Evolutionary conservation across 768 basidiomycete species (phyloP).

Genomic region (Chiua virens): DNA sequence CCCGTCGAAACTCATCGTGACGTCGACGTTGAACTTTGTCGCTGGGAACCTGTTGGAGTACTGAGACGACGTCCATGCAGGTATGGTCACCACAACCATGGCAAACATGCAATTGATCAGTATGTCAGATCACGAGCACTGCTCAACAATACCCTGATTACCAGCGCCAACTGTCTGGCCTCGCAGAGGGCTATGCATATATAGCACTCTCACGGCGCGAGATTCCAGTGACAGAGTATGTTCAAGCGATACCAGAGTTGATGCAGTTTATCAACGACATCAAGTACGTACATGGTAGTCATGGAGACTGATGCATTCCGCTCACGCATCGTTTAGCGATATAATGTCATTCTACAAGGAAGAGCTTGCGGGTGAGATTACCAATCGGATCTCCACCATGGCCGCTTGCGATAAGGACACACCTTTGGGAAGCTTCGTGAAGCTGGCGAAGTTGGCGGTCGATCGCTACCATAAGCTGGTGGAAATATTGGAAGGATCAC

Average conservation of each 20-base stretch:
- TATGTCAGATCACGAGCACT: conserved; percentile 3
- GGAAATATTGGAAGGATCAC: conserved; percentile 17
- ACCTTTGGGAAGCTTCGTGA: conserved; percentile 24
- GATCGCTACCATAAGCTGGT: conserved; percentile 19
- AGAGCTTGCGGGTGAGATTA: conserved; percentile 32
- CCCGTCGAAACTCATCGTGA: conserved; percentile 35
- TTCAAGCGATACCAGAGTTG: conserved; percentile 35
- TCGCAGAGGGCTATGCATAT: conserved; percentile 32
- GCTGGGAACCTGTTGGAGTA: conserved; percentile 34
- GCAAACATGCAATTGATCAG: too few relatives aligned
- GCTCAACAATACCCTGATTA: conserved; percentile 22
- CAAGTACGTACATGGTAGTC: conserved; percentile 30
- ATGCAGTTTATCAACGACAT: conserved; percentile 24
- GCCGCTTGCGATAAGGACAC: conserved; percentile 21
- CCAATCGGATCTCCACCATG: conserved; percentile 32
- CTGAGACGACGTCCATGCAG: conserved; percentile 30
- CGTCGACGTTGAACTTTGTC: conserved; percentile 37
- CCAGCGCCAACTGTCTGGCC: conserved; percentile 25
- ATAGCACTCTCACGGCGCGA: conserved; percentile 34
- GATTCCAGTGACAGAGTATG: conserved; percentile 30
- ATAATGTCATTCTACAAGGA: conserved; percentile 39
- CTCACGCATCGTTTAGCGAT: conserved; percentile 23
- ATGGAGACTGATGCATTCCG: not conserved
- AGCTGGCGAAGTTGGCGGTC: conserved; percentile 20
- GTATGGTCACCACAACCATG: conserved; percentile 5